These are phyloP conservation scores for Neurospora tetraspora DNA, from an alignment of 495 filamentous ascomycete genomes.

Conservation along the genomic window DNA sequence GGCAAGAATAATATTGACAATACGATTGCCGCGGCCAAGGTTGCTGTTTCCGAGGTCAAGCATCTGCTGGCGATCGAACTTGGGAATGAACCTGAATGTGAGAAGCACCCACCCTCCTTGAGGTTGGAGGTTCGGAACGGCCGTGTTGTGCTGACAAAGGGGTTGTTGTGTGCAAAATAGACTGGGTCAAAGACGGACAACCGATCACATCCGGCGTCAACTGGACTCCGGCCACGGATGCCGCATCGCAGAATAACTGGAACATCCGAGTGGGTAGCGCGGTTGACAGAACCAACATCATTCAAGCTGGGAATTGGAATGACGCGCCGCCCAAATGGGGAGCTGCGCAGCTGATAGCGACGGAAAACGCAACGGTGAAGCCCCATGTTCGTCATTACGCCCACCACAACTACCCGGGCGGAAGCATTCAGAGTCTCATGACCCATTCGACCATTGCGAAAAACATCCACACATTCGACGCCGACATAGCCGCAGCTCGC, in stretches of 20 bases:
- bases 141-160: neutral
- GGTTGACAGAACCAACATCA: constrained; percentile 32
- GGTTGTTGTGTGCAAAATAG: constrained; percentile 10
- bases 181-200: constrained; percentile 33
- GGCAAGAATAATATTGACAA: constrained; percentile 46
- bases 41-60: constrained; percentile 32
- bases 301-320: constrained; percentile 52
- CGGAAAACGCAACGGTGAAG: constrained; percentile 36
- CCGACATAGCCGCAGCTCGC: constrained; percentile 39
- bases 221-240: constrained; percentile 45
- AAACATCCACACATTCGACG: constrained; percentile 38
- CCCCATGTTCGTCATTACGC: constrained; percentile 44
- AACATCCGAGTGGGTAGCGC: constrained; percentile 41
- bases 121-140: constrained; percentile 5
- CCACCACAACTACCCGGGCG: constrained; percentile 53
- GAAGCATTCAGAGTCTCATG: constrained; percentile 40
- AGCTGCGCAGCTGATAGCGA: constrained; percentile 38
- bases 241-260: constrained; percentile 46
- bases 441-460: constrained; percentile 30
- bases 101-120: constrained; percentile 4
- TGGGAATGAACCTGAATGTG: constrained; percentile 54
- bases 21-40: constrained; percentile 44
- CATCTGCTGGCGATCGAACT: constrained; percentile 51
- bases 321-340: constrained; percentile 41
- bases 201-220: constrained; percentile 40